These are phyloP conservation scores for Aspergillus pseudoglaucus DNA, from an alignment of 2,329 filamentous ascomycete species.

Conservation along the genomic window DNA sequence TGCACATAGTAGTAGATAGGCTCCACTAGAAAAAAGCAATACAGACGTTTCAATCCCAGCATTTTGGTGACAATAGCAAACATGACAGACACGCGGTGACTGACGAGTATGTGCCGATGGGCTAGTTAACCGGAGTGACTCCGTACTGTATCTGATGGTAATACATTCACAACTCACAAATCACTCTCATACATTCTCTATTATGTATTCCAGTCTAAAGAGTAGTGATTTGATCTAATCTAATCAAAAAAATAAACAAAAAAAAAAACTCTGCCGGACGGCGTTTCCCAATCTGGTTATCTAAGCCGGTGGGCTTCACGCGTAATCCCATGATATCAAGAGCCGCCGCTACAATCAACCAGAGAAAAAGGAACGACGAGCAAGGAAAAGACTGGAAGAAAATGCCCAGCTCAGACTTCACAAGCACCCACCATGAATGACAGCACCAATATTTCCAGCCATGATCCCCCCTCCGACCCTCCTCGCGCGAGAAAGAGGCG, in stretches of 20 bases:
- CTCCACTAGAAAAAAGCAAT: neutral
- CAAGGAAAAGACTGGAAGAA: neutral
- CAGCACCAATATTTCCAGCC: neutral
- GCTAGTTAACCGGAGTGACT: too few relatives aligned
- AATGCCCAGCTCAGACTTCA: neutral
- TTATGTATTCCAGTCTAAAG: too few relatives aligned
- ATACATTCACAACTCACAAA: too few relatives aligned
- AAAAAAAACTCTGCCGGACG: too few relatives aligned
- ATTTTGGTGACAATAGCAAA: too few relatives aligned
- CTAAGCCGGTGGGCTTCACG: slow-evolving; percentile 8
- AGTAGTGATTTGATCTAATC: too few relatives aligned
- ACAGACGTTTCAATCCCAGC: too few relatives aligned
- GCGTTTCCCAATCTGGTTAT: neutral
- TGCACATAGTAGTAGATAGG: neutral
- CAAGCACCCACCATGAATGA: slow-evolving; percentile 6
- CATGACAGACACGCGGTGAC: neutral
- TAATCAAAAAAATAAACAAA: too few relatives aligned
- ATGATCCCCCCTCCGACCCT: slow-evolving; percentile 2
- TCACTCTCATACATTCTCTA: too few relatives aligned
- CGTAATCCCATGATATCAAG: slow-evolving; percentile 10
- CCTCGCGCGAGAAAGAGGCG: slow-evolving; percentile 32
- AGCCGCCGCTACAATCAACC: too few relatives aligned
- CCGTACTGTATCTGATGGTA: too few relatives aligned
- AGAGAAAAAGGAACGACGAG: neutral
- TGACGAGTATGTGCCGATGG: neutral